These are phyloP conservation scores for Russula emetica DNA, from an alignment of 768 basidiomycete genomes.

Conservation along the genomic window DNA sequence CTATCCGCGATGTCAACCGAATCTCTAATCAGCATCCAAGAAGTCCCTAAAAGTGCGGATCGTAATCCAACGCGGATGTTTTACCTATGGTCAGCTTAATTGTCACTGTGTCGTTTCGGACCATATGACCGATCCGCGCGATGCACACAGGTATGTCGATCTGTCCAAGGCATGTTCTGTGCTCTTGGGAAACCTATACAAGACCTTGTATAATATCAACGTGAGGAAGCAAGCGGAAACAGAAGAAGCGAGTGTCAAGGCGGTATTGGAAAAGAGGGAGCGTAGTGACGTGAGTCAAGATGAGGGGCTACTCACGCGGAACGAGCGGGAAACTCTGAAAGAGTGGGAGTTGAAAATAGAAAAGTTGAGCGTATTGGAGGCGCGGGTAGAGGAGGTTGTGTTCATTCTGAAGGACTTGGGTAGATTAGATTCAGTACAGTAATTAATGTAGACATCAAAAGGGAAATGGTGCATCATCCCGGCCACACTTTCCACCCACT, in stretches of 20 bases:
- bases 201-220: conserved; percentile 83
- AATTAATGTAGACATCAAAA: conserved; percentile 7
- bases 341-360: conserved; percentile 72
- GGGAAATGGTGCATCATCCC: not conserved
- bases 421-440: not conserved
- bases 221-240: conserved; percentile 69
- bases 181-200: conserved; percentile 76
- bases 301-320: conserved; percentile 58
- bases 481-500: no score
- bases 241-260: conserved; percentile 58
- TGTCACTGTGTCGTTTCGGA: not conserved
- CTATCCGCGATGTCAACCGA: conserved; percentile 76
- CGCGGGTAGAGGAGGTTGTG: conserved; percentile 81
- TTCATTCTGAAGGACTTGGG: conserved; percentile 82
- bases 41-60: conserved; percentile 87
- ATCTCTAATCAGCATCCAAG: conserved; percentile 84
- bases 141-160: conserved; percentile 75
- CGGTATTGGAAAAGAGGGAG: conserved; percentile 75
- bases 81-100: conserved; percentile 72
- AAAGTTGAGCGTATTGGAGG: conserved; percentile 74
- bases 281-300: conserved; percentile 81
- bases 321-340: conserved; percentile 70
- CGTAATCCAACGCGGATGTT: conserved; percentile 85
- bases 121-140: conserved; percentile 9
- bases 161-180: conserved; percentile 75